Percentiles rank a stretch among this genome's conserved stretches.
These are phyloP conservation scores for Sugiyamaella marilandica DNA, from an alignment of 805 yeast genomes.

Conservation along the genomic window DNA sequence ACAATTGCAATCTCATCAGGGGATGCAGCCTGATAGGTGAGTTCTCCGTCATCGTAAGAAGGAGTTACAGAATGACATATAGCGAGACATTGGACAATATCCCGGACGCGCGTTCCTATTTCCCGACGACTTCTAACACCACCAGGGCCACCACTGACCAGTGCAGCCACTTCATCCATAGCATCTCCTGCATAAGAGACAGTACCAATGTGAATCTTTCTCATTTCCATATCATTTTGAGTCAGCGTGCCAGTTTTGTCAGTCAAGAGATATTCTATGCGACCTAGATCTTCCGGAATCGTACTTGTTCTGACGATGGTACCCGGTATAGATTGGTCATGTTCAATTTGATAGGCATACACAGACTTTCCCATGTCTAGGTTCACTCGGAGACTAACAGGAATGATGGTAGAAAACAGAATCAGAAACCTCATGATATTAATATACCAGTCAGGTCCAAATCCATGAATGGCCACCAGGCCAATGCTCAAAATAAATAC, in stretches of 20 bases:
- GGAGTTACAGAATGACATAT: conserved; percentile 98
- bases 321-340: conserved; percentile 71
- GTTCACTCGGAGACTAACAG: conserved; percentile 91
- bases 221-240: conserved; percentile 96
- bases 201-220: conserved; percentile 85
- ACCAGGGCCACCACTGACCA: conserved; percentile 39
- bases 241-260: conserved; percentile 98
- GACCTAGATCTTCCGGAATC: conserved; percentile 94
- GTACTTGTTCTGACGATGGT: conserved; percentile 96
- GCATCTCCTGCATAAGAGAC: conserved; percentile 91
- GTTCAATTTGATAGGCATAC: conserved; percentile 91
- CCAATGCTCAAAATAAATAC: conserved; percentile 74
- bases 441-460: conserved; percentile 70
- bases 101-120: conserved; percentile 69
- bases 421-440: conserved; percentile 88
- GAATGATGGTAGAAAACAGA: conserved; percentile 90
- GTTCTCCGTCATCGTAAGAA: conserved; percentile 67
- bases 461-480: conserved; percentile 78
- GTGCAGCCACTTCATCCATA: conserved; percentile 78
- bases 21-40: conserved; percentile 93
- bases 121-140: conserved; percentile 53
- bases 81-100: conserved; percentile 75
- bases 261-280: conserved; percentile 85
- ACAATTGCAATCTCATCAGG: conserved; percentile 99
- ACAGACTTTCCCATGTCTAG: conserved; percentile 93